Percentiles rank a stretch among this genome's conserved stretches.
Evolutionary conservation across 306 rosid species (phyloP).

Genomic region (Vicia faba): DNA sequence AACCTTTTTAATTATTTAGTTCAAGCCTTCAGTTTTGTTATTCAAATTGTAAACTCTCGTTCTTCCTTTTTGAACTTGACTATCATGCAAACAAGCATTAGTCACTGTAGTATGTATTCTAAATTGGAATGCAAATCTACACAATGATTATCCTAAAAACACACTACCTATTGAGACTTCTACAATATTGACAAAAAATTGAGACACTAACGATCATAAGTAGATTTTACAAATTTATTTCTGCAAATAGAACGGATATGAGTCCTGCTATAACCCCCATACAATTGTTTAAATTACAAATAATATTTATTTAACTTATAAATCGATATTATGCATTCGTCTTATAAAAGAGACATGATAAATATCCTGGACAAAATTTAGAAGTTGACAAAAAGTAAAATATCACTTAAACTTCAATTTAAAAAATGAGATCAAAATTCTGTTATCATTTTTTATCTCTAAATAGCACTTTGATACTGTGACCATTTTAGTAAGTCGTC

Average conservation of each 20-base stretch:
- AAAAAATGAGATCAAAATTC: constrained; percentile 1
- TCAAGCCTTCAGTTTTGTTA: no score
- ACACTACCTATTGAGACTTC: background rate
- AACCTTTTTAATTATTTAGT: no score
- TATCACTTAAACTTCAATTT: constrained; percentile 10
- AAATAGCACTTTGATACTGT: constrained; percentile 45
- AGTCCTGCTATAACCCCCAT: background rate
- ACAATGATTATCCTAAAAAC: no score
- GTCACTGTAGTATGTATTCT: no score
- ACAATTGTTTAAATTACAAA: background rate
- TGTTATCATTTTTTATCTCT: constrained; percentile 11
- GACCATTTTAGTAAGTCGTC: constrained; percentile 47
- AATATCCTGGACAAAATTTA: background rate
- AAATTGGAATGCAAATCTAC: no score
- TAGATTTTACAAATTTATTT: background rate
- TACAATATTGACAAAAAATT: background rate
- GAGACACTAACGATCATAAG: background rate
- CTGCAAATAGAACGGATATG: background rate
- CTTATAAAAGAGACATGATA: background rate
- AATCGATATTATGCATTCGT: background rate
- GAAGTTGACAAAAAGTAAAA: background rate
- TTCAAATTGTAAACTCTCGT: no score
- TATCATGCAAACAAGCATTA: no score
- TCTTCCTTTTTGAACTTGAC: no score
- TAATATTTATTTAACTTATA: background rate